Evolutionary conservation across 257 asterid genomes (phyloP).

Genomic region (Agastache rugosa): DNA sequence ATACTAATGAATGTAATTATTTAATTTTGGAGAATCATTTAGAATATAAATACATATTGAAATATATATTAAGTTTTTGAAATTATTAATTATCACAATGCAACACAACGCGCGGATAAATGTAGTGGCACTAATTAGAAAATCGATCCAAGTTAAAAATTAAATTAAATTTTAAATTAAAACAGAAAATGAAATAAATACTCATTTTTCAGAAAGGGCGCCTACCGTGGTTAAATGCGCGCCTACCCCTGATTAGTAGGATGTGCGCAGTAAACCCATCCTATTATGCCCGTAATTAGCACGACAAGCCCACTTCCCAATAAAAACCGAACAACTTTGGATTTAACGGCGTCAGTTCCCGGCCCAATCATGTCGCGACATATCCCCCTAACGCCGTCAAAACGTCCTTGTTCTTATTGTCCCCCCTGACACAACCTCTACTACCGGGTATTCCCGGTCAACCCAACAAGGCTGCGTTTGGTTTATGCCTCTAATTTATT

Average conservation of each 20-base stretch:
- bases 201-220: too few species aligned
- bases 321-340: constrained; percentile 46
- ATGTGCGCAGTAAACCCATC: constrained; percentile 45
- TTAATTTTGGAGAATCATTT: too few species aligned
- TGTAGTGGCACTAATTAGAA: too few species aligned
- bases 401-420: constrained; percentile 37
- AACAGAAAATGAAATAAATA: too few species aligned
- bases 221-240: constrained; percentile 20
- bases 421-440: constrained; percentile 47
- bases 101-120: too few species aligned
- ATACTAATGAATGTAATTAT: too few species aligned
- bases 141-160: too few species aligned
- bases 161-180: too few species aligned
- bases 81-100: too few species aligned
- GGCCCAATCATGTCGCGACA: constrained; percentile 45
- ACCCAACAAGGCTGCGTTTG: constrained; percentile 33
- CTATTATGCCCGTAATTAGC: constrained; percentile 58
- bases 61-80: too few species aligned
- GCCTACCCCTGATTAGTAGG: constrained; percentile 3
- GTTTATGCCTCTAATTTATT: not conserved
- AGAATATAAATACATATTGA: too few species aligned
- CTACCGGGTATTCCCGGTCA: constrained; percentile 56
- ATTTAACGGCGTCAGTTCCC: constrained; percentile 49
- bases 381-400: constrained; percentile 41
- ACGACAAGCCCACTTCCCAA: constrained; percentile 70